Percentiles rank a stretch among this genome's conserved stretches.
These are phyloP conservation scores for Acanthochlamys bracteata DNA, from an alignment of 106 monocot species.

Conservation along the genomic window DNA sequence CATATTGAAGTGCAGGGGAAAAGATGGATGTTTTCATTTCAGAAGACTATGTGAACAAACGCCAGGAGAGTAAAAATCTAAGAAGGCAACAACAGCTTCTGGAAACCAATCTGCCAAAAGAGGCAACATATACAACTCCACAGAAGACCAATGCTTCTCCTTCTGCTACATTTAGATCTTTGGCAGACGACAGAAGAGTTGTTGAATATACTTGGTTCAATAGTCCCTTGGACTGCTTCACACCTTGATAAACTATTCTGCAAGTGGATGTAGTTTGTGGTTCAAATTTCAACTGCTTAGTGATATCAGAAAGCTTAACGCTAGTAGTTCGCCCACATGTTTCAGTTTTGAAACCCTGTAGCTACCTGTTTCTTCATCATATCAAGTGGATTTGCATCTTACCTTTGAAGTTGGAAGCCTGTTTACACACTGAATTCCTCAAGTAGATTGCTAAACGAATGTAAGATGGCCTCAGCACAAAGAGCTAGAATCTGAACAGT, in stretches of 20 bases:
- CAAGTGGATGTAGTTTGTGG: no score
- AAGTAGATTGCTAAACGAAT: no score
- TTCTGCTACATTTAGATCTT: background rate
- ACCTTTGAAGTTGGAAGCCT: no score
- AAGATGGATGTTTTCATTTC: constrained; percentile 33
- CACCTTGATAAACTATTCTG: background rate
- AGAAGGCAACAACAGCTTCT: constrained; percentile 7
- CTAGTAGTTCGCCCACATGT: no score
- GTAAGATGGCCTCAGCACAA: no score
- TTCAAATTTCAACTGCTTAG: no score
- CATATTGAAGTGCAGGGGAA: background rate
- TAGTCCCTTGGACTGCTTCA: constrained; percentile 1
- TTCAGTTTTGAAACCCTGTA: no score
- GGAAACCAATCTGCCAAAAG: background rate
- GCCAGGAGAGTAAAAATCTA: constrained; percentile 14
- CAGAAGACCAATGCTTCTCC: background rate
- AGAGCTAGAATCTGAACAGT: no score
- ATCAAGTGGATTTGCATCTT: no score
- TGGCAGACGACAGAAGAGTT: background rate
- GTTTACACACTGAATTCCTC: no score
- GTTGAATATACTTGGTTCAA: background rate
- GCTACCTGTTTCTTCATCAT: no score
- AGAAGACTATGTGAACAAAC: constrained; percentile 32
- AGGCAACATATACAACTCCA: background rate
- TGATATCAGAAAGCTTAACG: no score